These are phyloP conservation scores for Pelargonium australe DNA, from an alignment of 441 rosid genomes.

Conservation along the genomic window DNA sequence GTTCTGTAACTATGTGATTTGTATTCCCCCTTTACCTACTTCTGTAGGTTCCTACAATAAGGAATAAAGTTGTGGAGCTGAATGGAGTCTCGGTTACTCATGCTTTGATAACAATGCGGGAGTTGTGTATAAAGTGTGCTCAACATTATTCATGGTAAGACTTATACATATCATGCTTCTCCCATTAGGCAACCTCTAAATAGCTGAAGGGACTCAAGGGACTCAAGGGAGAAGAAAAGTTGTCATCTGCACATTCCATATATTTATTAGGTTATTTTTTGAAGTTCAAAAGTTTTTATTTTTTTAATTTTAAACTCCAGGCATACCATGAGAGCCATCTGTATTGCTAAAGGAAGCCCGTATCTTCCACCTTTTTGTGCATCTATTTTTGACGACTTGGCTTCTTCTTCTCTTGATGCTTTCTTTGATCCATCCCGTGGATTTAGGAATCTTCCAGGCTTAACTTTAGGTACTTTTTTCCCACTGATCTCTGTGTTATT, in stretches of 20 bases:
- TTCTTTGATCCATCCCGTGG: constrained; percentile 91
- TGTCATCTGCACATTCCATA: not conserved
- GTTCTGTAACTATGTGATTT: constrained; percentile 7
- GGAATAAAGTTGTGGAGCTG: constrained; percentile 84
- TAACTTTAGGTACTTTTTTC: constrained; percentile 56
- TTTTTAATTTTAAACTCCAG: constrained; percentile 26
- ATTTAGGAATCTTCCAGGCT: constrained; percentile 68
- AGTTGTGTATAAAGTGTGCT: constrained; percentile 64
- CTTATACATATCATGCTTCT: constrained; percentile 5
- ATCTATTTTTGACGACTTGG: constrained; percentile 83
- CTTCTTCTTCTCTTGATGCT: constrained; percentile 91
- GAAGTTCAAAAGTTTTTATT: constrained; percentile 8
- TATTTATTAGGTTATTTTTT: not conserved
- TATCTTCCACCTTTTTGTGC: constrained; percentile 85
- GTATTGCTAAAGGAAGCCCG: constrained; percentile 89
- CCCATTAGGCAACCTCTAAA: not conserved
- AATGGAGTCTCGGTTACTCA: constrained; percentile 90
- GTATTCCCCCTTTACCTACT: constrained; percentile 15
- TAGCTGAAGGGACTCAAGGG: not conserved
- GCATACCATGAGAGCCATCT: constrained; percentile 89
- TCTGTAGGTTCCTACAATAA: constrained; percentile 72
- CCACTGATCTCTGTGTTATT: not conserved
- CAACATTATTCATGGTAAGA: constrained; percentile 91
- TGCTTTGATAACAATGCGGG: constrained; percentile 81
- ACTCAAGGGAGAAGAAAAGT: constrained; percentile 1